Conservation (phyloP, 371 early-diverging fungal species). For the Capniomyces stellatus region DNA sequence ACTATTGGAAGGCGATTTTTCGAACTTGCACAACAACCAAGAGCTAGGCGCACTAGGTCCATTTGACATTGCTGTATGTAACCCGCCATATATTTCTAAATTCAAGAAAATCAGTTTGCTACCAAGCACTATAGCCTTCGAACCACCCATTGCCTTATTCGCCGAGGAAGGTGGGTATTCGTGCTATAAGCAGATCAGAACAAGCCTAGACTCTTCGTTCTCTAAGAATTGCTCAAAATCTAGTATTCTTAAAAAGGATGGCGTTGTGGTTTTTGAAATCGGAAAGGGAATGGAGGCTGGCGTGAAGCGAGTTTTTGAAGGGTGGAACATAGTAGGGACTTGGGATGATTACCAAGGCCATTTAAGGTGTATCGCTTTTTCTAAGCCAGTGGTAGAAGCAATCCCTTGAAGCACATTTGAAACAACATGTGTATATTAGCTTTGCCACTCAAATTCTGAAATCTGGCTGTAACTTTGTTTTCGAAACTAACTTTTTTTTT, state of each 20-base stretch:
- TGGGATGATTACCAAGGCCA: slow-evolving; percentile 34
- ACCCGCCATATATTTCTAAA: slow-evolving; percentile 49
- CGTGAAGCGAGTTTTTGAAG: slow-evolving; percentile 35
- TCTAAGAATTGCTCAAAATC: background rate
- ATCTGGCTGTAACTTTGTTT: too few relatives aligned
- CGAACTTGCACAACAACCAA: slow-evolving; percentile 12
- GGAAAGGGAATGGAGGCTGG: slow-evolving; percentile 44
- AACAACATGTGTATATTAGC: too few relatives aligned
- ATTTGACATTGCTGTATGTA: slow-evolving; percentile 50
- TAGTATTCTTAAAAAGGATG: slow-evolving; percentile 18
- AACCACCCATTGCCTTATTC: slow-evolving; percentile 44
- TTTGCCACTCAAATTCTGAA: too few relatives aligned
- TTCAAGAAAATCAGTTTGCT: slow-evolving; percentile 9
- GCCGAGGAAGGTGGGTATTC: slow-evolving; percentile 42
- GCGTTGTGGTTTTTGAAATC: slow-evolving; percentile 38
- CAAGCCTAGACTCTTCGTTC: slow-evolving; percentile 16
- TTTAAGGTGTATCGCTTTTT: slow-evolving; percentile 42
- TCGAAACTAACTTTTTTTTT: too few relatives aligned
- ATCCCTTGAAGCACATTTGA: too few relatives aligned
- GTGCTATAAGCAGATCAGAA: slow-evolving; percentile 34
- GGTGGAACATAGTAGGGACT: slow-evolving; percentile 23
- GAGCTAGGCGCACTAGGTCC: slow-evolving; percentile 8
- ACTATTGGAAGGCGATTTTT: slow-evolving; percentile 27
- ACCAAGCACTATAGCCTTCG: slow-evolving; percentile 28
- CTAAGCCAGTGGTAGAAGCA: too few relatives aligned